These are phyloP conservation scores for Anacardium occidentale DNA, from an alignment of 345 rosid species.

Conservation along the genomic window DNA sequence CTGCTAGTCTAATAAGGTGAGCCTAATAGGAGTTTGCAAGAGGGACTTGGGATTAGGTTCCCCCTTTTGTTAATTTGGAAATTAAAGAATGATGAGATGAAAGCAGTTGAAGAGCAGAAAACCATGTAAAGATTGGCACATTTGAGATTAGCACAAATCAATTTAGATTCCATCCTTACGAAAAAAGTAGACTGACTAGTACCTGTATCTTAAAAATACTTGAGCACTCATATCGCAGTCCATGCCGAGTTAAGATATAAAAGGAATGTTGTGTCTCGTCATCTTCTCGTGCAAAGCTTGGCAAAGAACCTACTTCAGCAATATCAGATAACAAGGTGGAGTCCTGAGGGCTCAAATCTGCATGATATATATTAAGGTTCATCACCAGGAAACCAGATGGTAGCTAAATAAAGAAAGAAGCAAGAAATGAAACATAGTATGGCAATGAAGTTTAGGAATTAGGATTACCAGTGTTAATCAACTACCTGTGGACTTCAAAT, in stretches of 20 bases:
- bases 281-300: slow-evolving; percentile 65
- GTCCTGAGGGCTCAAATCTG: slow-evolving; percentile 96
- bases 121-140: neutral
- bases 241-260: slow-evolving; percentile 71
- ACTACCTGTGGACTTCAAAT: slow-evolving; percentile 69
- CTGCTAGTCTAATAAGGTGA: too few species aligned
- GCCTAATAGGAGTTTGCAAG: neutral
- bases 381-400: slow-evolving; percentile 6
- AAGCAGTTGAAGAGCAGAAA: neutral
- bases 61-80: neutral
- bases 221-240: slow-evolving; percentile 82
- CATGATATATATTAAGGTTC: slow-evolving; percentile 15
- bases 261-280: slow-evolving; percentile 57
- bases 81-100: neutral
- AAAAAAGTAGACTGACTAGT: neutral
- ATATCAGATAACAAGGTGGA: slow-evolving; percentile 78
- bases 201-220: slow-evolving; percentile 76
- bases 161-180: neutral
- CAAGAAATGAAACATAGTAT: neutral
- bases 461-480: neutral
- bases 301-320: slow-evolving; percentile 68
- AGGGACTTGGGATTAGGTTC: neutral
- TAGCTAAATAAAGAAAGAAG: slow-evolving; percentile 4
- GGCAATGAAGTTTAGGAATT: neutral
- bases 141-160: neutral